phyloP scores from a whole-genome alignment of 495 filamentous ascomycete species.

The Ramalina peruviana region DNA sequence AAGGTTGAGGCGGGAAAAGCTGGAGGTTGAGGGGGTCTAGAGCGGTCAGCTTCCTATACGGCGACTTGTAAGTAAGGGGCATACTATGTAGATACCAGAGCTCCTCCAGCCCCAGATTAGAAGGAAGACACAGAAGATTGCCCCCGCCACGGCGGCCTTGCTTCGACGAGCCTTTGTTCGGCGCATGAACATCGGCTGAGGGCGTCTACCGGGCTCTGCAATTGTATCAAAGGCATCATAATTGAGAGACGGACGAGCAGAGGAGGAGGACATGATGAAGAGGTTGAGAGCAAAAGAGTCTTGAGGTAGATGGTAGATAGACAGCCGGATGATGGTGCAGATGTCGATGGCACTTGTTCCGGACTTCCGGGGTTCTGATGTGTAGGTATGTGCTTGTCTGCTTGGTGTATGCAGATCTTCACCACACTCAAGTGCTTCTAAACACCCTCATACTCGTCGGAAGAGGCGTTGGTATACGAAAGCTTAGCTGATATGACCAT shows the following conservation, averaged over 20 bases:
- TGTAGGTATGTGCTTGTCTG: too few species aligned
- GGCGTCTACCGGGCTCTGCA: constrained; percentile 9
- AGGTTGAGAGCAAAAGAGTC: background rate
- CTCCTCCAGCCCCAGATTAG: constrained; percentile 13
- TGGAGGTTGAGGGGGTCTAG: constrained; percentile 7
- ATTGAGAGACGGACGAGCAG: constrained; percentile 4
- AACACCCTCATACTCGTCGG: background rate
- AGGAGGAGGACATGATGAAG: background rate
- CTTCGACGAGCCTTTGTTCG: constrained; percentile 14
- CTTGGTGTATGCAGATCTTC: background rate
- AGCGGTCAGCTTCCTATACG: background rate
- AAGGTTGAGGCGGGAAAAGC: constrained; percentile 1
- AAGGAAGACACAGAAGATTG: constrained; percentile 8
- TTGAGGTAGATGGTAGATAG: background rate
- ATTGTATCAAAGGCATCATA: constrained; percentile 15
- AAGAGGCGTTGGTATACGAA: background rate
- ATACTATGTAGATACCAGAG: constrained; percentile 12
- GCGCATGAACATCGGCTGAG: constrained; percentile 15
- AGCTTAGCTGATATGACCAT: background rate
- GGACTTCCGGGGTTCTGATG: background rate
- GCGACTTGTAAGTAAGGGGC: background rate
- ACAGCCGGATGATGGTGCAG: background rate
- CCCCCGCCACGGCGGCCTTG: constrained; percentile 4
- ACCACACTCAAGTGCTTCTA: background rate
- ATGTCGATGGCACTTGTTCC: background rate